Base-by-base conservation (phyloP, 2,329 filamentous ascomycete species). In the Colletotrichum agaves region DNA sequence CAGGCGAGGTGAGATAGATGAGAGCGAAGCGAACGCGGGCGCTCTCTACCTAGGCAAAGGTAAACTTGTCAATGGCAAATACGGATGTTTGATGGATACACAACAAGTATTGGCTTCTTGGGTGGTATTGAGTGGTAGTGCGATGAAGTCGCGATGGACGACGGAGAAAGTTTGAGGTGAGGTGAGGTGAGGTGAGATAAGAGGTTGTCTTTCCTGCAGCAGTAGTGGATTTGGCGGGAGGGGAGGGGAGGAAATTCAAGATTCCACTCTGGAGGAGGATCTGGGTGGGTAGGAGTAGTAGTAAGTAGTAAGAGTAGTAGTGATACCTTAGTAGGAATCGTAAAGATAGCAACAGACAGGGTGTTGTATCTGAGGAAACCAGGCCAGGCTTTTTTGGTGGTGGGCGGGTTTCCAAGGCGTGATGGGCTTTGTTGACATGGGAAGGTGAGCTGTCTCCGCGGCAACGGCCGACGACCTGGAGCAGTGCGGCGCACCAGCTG, bases 341-440 rank as follows among this genome's bases (percentile, higher is more conserved):
- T 47, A 53, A 50, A 41, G 63, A 63, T 41, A 23, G 44, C 41
- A 52, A 55, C 23, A 58, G 50, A 35, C 19, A 50, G 23, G 62
- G 57, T 53, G 71, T 49, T 68, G 56, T 66, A 68, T 68, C 71
- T 74, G 70, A 72, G 73, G 71, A 74, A 70, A 74, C 72, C 70
- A 71, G 52, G 53, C 41, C 61, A 59, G 50, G 61, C 63, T 53
- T 37, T 37, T 50, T 17, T 35, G 49, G 31, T 52, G 61, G 50
- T 52, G 67, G 63, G 57, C 67, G 68, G 63, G 71, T 65, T 58
- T 56, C 61, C 65, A 64, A 68, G 70, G 70, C 73, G 71, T 71
- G 72, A 71, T 72, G 47, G 71, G 63, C 71, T 61, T 70, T 78
- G 76, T 78, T 77, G 73, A 75, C 72, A 47, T 63, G 55, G 76